phyloP scores from a whole-genome alignment of 2,329 filamentous ascomycete species.

The Huntiella decipiens region DNA sequence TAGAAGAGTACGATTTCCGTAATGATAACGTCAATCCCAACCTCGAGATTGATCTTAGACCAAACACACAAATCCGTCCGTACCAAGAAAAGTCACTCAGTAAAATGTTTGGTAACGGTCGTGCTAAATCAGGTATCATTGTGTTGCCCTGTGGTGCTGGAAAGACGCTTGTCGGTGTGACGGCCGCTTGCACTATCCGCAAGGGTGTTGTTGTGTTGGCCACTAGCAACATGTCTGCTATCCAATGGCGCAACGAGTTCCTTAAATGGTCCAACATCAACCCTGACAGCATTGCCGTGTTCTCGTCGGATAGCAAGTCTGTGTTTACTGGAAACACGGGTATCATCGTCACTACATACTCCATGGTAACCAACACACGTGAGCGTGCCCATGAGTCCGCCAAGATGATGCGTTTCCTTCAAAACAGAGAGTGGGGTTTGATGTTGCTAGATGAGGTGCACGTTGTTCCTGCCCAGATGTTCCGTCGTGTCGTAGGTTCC shows the following conservation, averaged over 20 bases:
- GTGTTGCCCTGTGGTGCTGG: conserved; percentile 91
- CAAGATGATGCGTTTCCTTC: conserved; percentile 95
- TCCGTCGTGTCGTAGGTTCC: conserved; percentile 77
- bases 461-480: conserved; percentile 92
- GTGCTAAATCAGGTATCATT: conserved; percentile 93
- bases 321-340: conserved; percentile 75
- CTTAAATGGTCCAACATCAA: conserved; percentile 95
- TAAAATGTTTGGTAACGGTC: conserved; percentile 98
- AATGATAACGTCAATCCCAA: conserved; percentile 80
- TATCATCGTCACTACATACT: conserved; percentile 94
- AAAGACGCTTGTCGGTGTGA: conserved; percentile 96
- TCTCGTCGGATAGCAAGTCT: conserved; percentile 84
- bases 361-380: conserved; percentile 89
- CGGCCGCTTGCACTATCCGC: conserved; percentile 91
- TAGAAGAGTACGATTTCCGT: conserved; percentile 94
- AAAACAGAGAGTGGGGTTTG: conserved; percentile 79
- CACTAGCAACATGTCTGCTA: conserved; percentile 93
- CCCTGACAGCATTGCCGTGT: conserved; percentile 80
- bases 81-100: conserved; percentile 96
- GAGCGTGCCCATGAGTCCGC: conserved; percentile 80
- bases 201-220: conserved; percentile 91
- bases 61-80: conserved; percentile 72
- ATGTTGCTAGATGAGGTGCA: conserved; percentile 97
- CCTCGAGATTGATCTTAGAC: conserved; percentile 81
- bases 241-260: conserved; percentile 93